phyloP scores from a whole-genome alignment of 768 basidiomycete species.

The Boletus tylopilopsis region DNA sequence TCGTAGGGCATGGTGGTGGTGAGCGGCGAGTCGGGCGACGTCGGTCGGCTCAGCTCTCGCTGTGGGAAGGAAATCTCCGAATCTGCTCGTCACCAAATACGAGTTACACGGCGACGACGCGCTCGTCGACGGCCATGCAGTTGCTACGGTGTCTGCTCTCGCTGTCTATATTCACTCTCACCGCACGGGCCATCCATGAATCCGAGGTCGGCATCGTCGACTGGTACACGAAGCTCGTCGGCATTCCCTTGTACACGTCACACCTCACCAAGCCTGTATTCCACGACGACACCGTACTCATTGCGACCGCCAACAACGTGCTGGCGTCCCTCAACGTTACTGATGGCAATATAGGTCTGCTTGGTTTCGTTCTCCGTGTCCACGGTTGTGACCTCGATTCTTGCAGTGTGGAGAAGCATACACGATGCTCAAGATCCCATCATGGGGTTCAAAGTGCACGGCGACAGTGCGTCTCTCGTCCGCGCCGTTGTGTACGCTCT shows the following conservation, averaged over 20 bases:
- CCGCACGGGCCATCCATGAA: constrained; percentile 54
- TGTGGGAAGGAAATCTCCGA: neutral
- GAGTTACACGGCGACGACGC: neutral
- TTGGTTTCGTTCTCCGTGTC: constrained; percentile 7
- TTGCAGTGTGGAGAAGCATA: constrained; percentile 75
- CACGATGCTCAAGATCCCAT: constrained; percentile 70
- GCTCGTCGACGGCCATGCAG: constrained; percentile 11
- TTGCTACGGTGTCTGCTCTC: constrained; percentile 17
- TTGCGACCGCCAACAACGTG: constrained; percentile 71
- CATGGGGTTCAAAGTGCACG: constrained; percentile 54
- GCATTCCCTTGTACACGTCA: constrained; percentile 59
- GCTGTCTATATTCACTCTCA: constrained; percentile 16
- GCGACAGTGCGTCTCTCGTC: constrained; percentile 45
- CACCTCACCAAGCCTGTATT: constrained; percentile 57
- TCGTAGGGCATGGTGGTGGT: constrained; percentile 34
- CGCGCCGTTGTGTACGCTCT: neutral
- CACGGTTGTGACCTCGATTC: neutral
- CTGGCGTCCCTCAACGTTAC: constrained; percentile 66
- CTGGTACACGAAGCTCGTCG: constrained; percentile 80
- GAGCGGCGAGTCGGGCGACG: neutral
- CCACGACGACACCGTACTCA: constrained; percentile 54
- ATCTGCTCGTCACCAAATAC: neutral
- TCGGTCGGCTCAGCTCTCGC: neutral
- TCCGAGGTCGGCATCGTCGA: constrained; percentile 80
- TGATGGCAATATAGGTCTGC: constrained; percentile 66